Percentiles rank a stretch among this genome's conserved stretches.
These are phyloP conservation scores for Chiua virens DNA, from an alignment of 768 basidiomycete genomes.

Conservation along the genomic window DNA sequence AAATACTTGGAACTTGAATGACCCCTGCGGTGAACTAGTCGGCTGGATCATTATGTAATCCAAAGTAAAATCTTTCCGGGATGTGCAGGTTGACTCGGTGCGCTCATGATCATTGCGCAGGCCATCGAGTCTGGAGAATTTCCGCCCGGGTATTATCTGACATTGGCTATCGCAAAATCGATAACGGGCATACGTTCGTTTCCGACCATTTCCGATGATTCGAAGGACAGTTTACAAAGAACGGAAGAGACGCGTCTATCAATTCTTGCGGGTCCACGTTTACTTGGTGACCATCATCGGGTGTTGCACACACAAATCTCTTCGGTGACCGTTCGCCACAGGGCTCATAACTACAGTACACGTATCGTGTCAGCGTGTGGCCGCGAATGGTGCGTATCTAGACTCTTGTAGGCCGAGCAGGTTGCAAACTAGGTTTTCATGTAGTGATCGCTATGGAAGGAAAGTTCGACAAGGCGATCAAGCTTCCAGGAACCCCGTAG, in stretches of 20 bases:
- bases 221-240: slow-evolving; percentile 22
- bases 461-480: slow-evolving; percentile 12
- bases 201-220: slow-evolving; percentile 11
- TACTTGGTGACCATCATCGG: neutral
- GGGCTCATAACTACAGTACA: slow-evolving; percentile 2
- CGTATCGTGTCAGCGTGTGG: neutral
- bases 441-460: neutral
- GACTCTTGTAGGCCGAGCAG: neutral
- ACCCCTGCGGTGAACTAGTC: neutral
- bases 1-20: no score
- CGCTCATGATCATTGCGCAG: no score
- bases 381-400: slow-evolving; percentile 3
- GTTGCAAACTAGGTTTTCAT: neutral
- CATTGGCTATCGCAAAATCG: slow-evolving; percentile 17
- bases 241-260: slow-evolving; percentile 15
- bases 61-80: no score
- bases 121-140: slow-evolving; percentile 6
- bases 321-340: slow-evolving; percentile 18
- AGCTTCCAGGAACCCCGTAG: slow-evolving; percentile 11
- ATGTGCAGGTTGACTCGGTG: neutral
- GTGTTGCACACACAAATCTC: no score
- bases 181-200: slow-evolving; percentile 3
- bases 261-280: slow-evolving; percentile 8
- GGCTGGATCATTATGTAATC: slow-evolving; percentile 14
- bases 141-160: slow-evolving; percentile 6